Conservation (phyloP, 139 green algal genomes). For the Raphidocelis subcapitata region DNA sequence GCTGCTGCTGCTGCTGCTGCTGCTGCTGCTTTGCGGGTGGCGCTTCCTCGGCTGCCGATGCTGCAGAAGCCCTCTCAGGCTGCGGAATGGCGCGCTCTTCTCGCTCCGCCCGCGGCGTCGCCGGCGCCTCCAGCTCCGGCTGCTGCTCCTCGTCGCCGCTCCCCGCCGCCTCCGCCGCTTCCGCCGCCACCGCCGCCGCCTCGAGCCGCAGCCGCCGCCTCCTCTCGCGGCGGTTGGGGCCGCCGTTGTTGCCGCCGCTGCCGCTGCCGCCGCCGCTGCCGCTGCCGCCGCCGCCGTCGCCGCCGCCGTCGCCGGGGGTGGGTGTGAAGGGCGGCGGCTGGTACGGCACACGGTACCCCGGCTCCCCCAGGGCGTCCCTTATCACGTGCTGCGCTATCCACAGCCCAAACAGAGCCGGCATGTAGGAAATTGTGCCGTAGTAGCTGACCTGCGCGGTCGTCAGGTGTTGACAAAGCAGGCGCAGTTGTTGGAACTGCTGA, state of each 20-base stretch:
- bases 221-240: too few relatives aligned
- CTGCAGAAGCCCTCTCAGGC: not conserved
- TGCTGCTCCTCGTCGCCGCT: too few relatives aligned
- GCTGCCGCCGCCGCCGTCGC: constrained; percentile 7
- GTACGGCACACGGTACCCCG: constrained; percentile 3
- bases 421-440: constrained; percentile 27
- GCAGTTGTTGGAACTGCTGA: too few relatives aligned
- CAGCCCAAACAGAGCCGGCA: constrained; percentile 29
- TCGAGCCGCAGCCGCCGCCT: not conserved
- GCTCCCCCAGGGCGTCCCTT: not conserved
- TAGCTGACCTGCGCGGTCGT: too few relatives aligned
- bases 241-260: not conserved
- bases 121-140: too few relatives aligned
- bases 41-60: not conserved
- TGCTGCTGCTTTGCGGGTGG: not conserved
- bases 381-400: constrained; percentile 22
- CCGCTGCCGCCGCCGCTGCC: not conserved
- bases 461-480: too few relatives aligned
- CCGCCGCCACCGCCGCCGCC: too few relatives aligned
- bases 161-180: not conserved
- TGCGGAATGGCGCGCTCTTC: not conserved
- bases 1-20: not conserved
- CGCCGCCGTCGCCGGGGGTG: not conserved
- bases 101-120: too few relatives aligned
- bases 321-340: not conserved